Conservation (phyloP, 257 asterid species). For the Primulina huaijiensis region DNA sequence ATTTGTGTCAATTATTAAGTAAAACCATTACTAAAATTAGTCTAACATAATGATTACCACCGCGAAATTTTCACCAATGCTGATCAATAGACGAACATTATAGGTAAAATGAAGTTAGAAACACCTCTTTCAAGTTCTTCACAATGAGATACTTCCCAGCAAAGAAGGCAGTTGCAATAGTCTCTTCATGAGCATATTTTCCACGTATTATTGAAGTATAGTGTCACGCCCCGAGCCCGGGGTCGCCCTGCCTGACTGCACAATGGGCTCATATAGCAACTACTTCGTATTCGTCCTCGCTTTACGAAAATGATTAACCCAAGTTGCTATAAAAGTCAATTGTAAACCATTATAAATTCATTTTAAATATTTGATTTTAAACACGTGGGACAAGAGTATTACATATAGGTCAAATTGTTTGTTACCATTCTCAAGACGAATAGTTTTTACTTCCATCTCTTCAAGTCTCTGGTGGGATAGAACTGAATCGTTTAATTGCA, state of each 20-base stretch:
- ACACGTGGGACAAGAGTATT: too few relatives aligned
- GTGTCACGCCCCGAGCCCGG: too few relatives aligned
- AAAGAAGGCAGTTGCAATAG: constrained; percentile 96
- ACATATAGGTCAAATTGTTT: constrained; percentile 70
- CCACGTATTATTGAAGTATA: constrained; percentile 94
- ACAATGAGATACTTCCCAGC: constrained; percentile 86
- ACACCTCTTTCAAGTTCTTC: constrained; percentile 90
- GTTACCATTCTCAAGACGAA: constrained; percentile 59
- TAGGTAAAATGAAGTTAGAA: constrained; percentile 16
- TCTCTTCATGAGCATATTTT: constrained; percentile 88
- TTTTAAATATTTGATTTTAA: too few relatives aligned
- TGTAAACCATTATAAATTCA: too few relatives aligned
- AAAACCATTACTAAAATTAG: background rate
- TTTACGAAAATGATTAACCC: too few relatives aligned
- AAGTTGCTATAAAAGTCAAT: too few relatives aligned
- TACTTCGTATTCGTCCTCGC: too few relatives aligned
- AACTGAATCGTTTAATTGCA: background rate
- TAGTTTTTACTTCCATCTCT: constrained; percentile 64
- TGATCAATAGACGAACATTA: background rate
- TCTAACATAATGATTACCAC: background rate
- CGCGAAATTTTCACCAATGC: background rate
- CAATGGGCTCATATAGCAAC: too few relatives aligned
- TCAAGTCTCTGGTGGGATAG: constrained; percentile 57
- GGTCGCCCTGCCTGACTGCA: too few relatives aligned
- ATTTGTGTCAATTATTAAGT: background rate